Base-by-base conservation (phyloP, 2,329 filamentous ascomycete genomes). In the Dendrostoma leiphaemia region DNA sequence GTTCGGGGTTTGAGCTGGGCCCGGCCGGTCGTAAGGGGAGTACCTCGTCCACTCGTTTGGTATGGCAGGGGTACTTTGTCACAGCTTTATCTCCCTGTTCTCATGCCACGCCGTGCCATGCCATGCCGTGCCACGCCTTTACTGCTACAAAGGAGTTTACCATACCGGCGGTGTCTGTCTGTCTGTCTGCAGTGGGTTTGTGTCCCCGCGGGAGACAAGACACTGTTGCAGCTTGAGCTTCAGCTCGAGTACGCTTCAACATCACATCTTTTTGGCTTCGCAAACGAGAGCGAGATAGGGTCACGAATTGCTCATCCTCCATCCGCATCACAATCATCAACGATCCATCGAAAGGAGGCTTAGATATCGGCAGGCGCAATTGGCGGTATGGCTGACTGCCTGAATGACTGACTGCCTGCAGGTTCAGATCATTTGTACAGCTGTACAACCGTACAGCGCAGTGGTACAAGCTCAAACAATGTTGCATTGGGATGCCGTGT, bases 1-100 rank as follows among this genome's bases (percentile, higher is more conserved):
- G n/a, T 51, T 49, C 46, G 54, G 55, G 55, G 54, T 57, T 57
- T 54, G 55, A 31, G 48, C 45, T 54, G 51, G 47, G 47, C 55
- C 55, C 55, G 55, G 55, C 51, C 55, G 55, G 51, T 46, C 47
- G 26, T 43, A 51, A 44, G 38, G n/a, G 23, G 34, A 29, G 54
- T 57, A 54, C 54, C 54, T 29, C 17, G 24, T 6, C 34, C 54
- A 41, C 51, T 53, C 54, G 37, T 29, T 37, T 15, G 26, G 17
- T 28, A 35, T 48, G 41, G 31, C 9, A 38, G 17, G 15, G 51
- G 31, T 50, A 57, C 51, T 31, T 53, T 50, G 48, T 48, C 40
- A 51, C 51, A 44, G n/a, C 32, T 40, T 31, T 40, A 47, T 47
- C 48, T 54, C 41, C 46, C 46, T 57, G 48, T 26, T 31, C 50